Conservation (phyloP, 1,139 yeast species). For the Candida gigantensis region DNA sequence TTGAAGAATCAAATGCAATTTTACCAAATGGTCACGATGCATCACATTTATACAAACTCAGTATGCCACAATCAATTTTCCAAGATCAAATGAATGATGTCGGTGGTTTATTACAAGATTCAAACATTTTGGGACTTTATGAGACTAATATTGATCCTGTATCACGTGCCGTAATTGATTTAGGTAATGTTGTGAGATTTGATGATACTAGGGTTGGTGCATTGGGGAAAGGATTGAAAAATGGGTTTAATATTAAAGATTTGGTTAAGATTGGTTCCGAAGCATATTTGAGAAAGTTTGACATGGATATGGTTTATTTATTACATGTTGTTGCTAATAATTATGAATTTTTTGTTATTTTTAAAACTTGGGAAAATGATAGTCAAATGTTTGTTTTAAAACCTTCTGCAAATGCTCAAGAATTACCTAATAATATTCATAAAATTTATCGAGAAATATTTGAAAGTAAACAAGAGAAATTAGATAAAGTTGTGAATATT, state of each 20-base stretch:
- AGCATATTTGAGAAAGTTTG: constrained; percentile 54
- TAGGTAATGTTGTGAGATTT: constrained; percentile 74
- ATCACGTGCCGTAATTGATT: constrained; percentile 74
- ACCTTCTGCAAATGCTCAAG: constrained; percentile 71
- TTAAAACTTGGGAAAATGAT: constrained; percentile 62
- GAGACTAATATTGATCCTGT: constrained; percentile 70
- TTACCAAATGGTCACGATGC: constrained; percentile 74
- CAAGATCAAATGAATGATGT: constrained; percentile 57
- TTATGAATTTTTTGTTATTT: constrained; percentile 71
- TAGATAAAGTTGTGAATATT: constrained; percentile 43
- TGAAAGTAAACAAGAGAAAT: constrained; percentile 45
- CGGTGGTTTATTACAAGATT: constrained; percentile 65
- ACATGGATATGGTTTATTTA: constrained; percentile 65
- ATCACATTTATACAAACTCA: constrained; percentile 57
- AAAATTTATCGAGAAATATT: constrained; percentile 57
- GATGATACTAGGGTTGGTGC: constrained; percentile 74
- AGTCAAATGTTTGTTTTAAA: constrained; percentile 63
- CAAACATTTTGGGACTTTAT: constrained; percentile 68
- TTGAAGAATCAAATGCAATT: constrained; percentile 58
- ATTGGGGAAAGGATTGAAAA: constrained; percentile 82
- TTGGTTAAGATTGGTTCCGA: constrained; percentile 48
- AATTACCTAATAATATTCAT: constrained; percentile 55
- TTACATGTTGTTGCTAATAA: constrained; percentile 75
- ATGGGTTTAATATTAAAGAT: constrained; percentile 75
- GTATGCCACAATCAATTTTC: constrained; percentile 66